Base-by-base conservation (phyloP, 306 rosid species). In the Fagus crenata region DNA sequence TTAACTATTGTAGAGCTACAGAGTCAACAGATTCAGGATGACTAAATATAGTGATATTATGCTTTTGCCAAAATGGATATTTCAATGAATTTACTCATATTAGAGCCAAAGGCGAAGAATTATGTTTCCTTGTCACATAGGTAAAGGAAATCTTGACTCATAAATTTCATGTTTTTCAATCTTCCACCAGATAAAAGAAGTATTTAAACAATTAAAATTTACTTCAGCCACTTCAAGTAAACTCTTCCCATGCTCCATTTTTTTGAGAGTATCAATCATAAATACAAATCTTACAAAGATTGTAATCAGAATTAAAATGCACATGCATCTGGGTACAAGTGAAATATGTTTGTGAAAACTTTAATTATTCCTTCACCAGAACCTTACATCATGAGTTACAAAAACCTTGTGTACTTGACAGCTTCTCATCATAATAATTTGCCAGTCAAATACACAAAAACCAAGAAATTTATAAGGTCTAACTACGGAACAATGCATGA, bases 321-420 rank as follows among this genome's bases (percentile, higher is more conserved):
- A 63, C 11, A 35, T 1, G 18, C 43, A 65, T 37, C 32, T 65
- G 28, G 41, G 71, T 37, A 6, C 1, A 39, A n/a, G 7, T 37
- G 32, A 65, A 7, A 2, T 37, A 17, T 65, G 37, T 61, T 32
- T 61, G 40, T 1, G 40, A 61, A 32, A 33, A 13, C 2, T 7
- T 1, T 31, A 1, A 56, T 56, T 17, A 5, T 41, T 40, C 3
- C 17, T 71, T 63, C 35, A 72, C 56, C 3, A 61, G 36, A 84
- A 73, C 73, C 46, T 40, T 58, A 59, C 40, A 78, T 67, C 67
- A 41, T n/a, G 56, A 42, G 82, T 37, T 65, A 74, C 28, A 36
- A 80, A 74, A 69, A 49, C 79, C 58, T 82, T 56, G 32, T 74
- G 53, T n/a, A 17, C 63, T 49, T 18, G 43, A 4, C 60, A 71